Evolutionary conservation across 345 rosid species (phyloP).

Genomic region (Alliaria petiolata): DNA sequence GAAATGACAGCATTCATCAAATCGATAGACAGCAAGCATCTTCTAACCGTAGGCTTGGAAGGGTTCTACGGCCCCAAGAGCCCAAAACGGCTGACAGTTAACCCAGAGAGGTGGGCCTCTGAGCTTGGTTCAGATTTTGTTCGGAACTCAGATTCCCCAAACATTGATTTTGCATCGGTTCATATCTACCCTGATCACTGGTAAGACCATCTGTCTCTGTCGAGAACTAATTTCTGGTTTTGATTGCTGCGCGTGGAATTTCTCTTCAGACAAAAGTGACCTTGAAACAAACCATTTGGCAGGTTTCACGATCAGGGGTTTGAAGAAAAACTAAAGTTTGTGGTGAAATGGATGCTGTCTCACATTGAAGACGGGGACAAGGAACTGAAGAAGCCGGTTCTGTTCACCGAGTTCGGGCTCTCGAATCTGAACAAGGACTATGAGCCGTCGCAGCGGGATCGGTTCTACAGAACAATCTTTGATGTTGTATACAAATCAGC

Average conservation of each 20-base stretch:
- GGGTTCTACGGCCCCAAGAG: slow-evolving; percentile 91
- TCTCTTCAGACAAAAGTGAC: neutral
- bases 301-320: slow-evolving; percentile 67
- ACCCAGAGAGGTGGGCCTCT: slow-evolving; percentile 83
- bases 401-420: slow-evolving; percentile 83
- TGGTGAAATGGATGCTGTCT: slow-evolving; percentile 77
- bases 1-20: slow-evolving; percentile 85
- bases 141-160: slow-evolving; percentile 53
- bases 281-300: slow-evolving; percentile 1
- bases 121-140: slow-evolving; percentile 85
- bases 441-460: slow-evolving; percentile 54
- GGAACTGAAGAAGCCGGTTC: slow-evolving; percentile 70
- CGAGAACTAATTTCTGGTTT: too few species aligned
- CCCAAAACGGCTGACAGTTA: slow-evolving; percentile 67
- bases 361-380: slow-evolving; percentile 88
- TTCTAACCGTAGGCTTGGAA: slow-evolving; percentile 85
- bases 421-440: slow-evolving; percentile 74
- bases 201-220: slow-evolving; percentile 34
- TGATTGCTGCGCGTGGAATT: neutral
- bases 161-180: slow-evolving; percentile 82
- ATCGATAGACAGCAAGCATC: slow-evolving; percentile 85
- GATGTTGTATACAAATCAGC: slow-evolving; percentile 68
- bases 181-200: slow-evolving; percentile 96
- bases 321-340: slow-evolving; percentile 59
- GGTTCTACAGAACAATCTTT: slow-evolving; percentile 49